Evolutionary conservation across 257 asterid genomes (phyloP), one percentile per base, ranked within the genome.

Genomic region (Echites panduratus): DNA sequence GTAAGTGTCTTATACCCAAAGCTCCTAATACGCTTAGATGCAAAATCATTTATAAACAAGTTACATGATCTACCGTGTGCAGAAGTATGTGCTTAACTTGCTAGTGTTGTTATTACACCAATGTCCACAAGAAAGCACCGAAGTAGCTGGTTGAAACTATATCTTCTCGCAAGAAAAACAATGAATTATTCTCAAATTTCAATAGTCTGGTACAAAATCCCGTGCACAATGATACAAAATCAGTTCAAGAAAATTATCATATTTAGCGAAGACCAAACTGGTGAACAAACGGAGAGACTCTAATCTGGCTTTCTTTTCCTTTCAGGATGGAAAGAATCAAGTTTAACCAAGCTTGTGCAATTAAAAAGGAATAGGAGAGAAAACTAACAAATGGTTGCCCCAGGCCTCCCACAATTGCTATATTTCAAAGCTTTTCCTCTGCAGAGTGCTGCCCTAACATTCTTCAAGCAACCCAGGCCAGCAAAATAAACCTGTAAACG

Each of bases 401-500:
- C 99, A 70, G 97, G 92, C 85, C 94, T 92, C 83, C 90, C 87
- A 78, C 99, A 95, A 54, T 96, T 96, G 74, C 86, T 92, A 85
- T 98, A 95, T 79, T 95, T 95, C 82, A 92, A 83, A 73, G 82
- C 90, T 81, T 94, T 89, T 84, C 99, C 99, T 74, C 99, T 82
- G 84, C 89, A 92, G 72, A 95, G 97, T 43, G 99, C 99, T 82
- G 99, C 98, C 85, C 96, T 88, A 54, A 95, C 84, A 86, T 95
- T 95, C 87, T 95, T 95, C 85, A 95, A 79, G 91, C 98, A 85
- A 79, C 99, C 99, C 82, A 95, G 78, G 64, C 99, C 98, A 81
- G 99, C 97, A 89, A 95, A 95, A 79, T 95, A 95, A 76, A 95
- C 98, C 99, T 95, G 87, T 70, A 78, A 83, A 61, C n/a, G n/a